These are phyloP conservation scores for Boletus edulis DNA, from an alignment of 768 basidiomycete species.

Conservation along the genomic window DNA sequence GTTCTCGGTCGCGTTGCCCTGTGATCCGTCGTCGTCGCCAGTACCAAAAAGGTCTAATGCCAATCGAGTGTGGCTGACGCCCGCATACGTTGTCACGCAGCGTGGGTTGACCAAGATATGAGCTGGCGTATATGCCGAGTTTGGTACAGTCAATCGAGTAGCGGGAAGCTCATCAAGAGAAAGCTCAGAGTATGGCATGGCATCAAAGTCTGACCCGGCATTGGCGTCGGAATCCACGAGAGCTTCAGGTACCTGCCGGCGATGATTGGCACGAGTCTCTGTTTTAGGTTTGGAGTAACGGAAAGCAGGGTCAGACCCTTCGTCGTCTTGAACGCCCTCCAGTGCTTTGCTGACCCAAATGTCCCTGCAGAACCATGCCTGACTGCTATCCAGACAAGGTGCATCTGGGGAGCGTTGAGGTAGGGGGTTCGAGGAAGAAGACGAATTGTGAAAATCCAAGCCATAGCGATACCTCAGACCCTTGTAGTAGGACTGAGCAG, in stretches of 20 bases:
- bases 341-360: constrained; percentile 89
- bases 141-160: constrained; percentile 66
- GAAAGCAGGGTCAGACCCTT: constrained; percentile 20
- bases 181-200: constrained; percentile 67
- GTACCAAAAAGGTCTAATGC: constrained; percentile 91
- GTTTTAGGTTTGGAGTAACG: constrained; percentile 8
- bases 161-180: constrained; percentile 28
- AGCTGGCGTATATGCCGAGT: constrained; percentile 83
- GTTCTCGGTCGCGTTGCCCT: constrained; percentile 59
- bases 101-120: constrained; percentile 94
- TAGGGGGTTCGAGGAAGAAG: constrained; percentile 55
- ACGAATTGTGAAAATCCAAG: constrained; percentile 76
- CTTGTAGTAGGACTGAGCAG: constrained; percentile 92
- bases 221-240: constrained; percentile 70
- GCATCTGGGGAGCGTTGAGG: constrained; percentile 70
- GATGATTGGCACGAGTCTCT: constrained; percentile 31
- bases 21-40: constrained; percentile 58
- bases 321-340: constrained; percentile 65
- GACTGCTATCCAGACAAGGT: constrained; percentile 90
- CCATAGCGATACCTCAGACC: constrained; percentile 86
- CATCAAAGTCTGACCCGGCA: constrained; percentile 85
- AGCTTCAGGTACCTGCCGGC: constrained; percentile 26
- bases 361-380: constrained; percentile 98
- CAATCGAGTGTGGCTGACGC: constrained; percentile 93
- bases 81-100: constrained; percentile 97